phyloP scores from a whole-genome alignment of 768 basidiomycete species.

The Phylloporus sp. region DNA sequence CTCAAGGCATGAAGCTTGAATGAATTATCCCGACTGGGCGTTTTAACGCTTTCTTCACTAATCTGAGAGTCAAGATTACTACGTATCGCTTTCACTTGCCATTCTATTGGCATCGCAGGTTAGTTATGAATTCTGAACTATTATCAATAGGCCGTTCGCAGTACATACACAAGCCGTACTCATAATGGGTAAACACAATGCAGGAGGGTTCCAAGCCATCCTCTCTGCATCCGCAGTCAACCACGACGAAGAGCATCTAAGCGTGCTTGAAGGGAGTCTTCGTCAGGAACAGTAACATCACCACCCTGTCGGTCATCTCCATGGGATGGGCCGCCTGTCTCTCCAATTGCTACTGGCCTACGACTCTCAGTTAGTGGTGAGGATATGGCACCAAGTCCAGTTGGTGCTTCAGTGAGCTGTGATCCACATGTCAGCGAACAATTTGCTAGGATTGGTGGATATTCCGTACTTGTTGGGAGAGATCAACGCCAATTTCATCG shows the following conservation, averaged over 20 bases:
- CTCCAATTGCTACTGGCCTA: conserved; percentile 85
- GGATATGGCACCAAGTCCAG: conserved; percentile 58
- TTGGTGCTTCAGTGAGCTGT: conserved; percentile 83
- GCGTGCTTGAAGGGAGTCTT: conserved; percentile 91
- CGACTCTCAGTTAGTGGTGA: conserved; percentile 59
- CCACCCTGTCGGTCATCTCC: conserved; percentile 37
- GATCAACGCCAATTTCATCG: conserved; percentile 92
- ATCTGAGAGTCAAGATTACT: background rate
- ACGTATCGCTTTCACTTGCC: background rate
- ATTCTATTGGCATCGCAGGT: background rate
- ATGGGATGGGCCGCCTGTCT: conserved; percentile 36
- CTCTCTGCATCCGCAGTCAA: conserved; percentile 28
- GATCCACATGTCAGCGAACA: conserved; percentile 8
- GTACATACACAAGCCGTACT: conserved; percentile 4
- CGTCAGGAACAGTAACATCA: conserved; percentile 56
- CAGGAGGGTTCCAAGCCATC: background rate
- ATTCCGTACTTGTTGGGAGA: conserved; percentile 72
- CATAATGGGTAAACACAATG: conserved; percentile 4
- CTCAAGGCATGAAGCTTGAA: conserved; percentile 40
- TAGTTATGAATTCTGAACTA: background rate
- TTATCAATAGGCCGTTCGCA: background rate
- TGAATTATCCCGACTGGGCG: no score
- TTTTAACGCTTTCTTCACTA: background rate
- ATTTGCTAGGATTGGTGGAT: background rate
- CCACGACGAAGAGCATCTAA: conserved; percentile 84